Conservation (phyloP, 2,329 filamentous ascomycete species). For the Pseudofabraea citricarpa region DNA sequence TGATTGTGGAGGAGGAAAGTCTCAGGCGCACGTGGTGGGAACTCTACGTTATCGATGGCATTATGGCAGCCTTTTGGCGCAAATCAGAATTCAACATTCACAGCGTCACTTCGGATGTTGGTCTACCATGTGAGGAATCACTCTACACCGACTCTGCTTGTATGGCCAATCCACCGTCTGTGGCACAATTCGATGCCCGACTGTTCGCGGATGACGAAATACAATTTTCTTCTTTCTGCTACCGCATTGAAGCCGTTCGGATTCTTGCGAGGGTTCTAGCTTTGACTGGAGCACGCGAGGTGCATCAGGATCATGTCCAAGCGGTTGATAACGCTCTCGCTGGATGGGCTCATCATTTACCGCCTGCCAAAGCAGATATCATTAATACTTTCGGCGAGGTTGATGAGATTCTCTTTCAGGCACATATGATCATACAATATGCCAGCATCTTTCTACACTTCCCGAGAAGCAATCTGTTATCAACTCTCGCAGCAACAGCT, state of each 20-base stretch:
- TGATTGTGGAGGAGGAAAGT: slow-evolving; percentile 70
- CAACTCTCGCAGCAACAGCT: slow-evolving; percentile 2
- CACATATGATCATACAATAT: slow-evolving; percentile 28
- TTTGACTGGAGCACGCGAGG: background rate
- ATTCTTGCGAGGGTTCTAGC: slow-evolving; percentile 44
- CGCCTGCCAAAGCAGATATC: slow-evolving; percentile 32
- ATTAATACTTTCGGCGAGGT: slow-evolving; percentile 28
- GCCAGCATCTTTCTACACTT: slow-evolving; percentile 7
- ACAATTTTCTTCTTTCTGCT: slow-evolving; percentile 60
- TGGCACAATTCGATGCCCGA: slow-evolving; percentile 57
- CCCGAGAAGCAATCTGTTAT: slow-evolving; percentile 2
- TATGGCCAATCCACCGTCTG: background rate
- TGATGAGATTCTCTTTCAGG: slow-evolving; percentile 32
- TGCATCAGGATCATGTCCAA: slow-evolving; percentile 38
- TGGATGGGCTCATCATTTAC: slow-evolving; percentile 30
- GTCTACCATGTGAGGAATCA: slow-evolving; percentile 74
- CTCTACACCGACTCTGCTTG: slow-evolving; percentile 56
- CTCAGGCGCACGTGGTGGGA: slow-evolving; percentile 91
- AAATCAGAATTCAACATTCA: slow-evolving; percentile 64
- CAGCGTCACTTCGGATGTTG: slow-evolving; percentile 61
- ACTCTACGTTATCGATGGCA: slow-evolving; percentile 59
- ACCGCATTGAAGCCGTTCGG: slow-evolving; percentile 60
- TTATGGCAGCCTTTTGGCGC: slow-evolving; percentile 74
- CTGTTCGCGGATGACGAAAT: slow-evolving; percentile 51
- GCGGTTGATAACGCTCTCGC: slow-evolving; percentile 21